Conservation (phyloP, 2,329 filamentous ascomycete species). For the Cytospora paraplurivora region DNA sequence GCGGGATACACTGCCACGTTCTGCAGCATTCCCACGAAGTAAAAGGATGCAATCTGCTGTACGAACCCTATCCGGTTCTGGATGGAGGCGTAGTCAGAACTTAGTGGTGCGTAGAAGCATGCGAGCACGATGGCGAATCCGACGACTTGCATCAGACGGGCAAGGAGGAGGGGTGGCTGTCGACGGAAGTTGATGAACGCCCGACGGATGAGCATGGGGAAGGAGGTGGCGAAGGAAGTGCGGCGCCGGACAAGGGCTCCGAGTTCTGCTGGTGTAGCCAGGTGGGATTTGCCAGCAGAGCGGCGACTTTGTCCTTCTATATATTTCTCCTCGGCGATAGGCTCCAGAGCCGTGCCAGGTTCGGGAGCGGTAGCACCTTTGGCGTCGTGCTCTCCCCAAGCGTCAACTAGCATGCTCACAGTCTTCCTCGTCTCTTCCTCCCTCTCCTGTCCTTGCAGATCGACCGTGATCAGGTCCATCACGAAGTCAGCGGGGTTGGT, state of each 20-base stretch:
- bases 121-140: conserved; percentile 64
- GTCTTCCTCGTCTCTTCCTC: conserved; percentile 65
- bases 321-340: conserved; percentile 32
- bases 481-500: conserved; percentile 80
- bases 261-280: conserved; percentile 71
- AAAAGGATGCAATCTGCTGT: conserved; percentile 70
- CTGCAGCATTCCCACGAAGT: conserved; percentile 78
- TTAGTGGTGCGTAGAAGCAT: conserved; percentile 71
- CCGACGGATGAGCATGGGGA: conserved; percentile 68
- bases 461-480: conserved; percentile 74
- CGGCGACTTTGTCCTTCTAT: conserved; percentile 41
- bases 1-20: conserved; percentile 74
- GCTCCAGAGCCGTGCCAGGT: conserved; percentile 16
- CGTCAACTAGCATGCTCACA: conserved; percentile 61
- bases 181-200: conserved; percentile 69
- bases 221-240: conserved; percentile 62
- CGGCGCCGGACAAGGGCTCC: conserved; percentile 67
- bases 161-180: conserved; percentile 65
- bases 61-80: conserved; percentile 76
- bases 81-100: conserved; percentile 68
- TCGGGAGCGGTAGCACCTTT: neutral
- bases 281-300: conserved; percentile 14
- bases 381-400: conserved; percentile 48
- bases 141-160: conserved; percentile 67
- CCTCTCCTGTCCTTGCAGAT: conserved; percentile 65